Percentiles rank a stretch among this genome's conserved stretches.
phyloP scores from a whole-genome alignment of 2,329 filamentous ascomycete species.

The Passalora sequoiae region DNA sequence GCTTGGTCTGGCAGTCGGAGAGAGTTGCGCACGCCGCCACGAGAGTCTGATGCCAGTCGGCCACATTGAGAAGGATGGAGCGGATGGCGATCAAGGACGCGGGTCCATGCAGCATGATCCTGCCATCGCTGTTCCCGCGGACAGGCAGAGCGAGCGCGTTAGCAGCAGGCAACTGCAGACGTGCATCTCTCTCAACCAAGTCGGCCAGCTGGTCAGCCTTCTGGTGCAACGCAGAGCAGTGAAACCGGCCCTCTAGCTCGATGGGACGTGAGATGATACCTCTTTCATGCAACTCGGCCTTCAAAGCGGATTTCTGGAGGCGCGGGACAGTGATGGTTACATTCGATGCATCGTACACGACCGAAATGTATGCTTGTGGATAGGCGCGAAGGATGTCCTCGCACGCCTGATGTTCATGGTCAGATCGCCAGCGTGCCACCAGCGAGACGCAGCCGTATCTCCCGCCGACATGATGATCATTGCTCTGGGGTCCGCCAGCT shows the following conservation, averaged over 20 bases:
- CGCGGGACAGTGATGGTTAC: background rate
- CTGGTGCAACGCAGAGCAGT: background rate
- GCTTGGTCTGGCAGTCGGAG: too few relatives aligned
- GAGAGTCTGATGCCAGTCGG: conserved; percentile 3
- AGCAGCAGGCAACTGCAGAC: background rate
- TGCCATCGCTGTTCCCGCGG: background rate
- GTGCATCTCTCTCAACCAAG: background rate
- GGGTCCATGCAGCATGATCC: background rate
- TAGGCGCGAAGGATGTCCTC: background rate
- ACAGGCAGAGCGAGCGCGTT: background rate
- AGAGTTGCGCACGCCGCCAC: background rate
- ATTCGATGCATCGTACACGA: background rate
- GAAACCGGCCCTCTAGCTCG: background rate
- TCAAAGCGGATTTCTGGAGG: background rate
- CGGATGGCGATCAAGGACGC: background rate
- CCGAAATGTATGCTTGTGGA: background rate
- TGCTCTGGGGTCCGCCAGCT: too few relatives aligned
- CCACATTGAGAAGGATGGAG: background rate
- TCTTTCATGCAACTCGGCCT: background rate
- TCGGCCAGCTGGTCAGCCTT: background rate
- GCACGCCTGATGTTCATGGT: background rate
- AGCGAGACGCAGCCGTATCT: background rate
- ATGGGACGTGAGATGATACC: background rate
- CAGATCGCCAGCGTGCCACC: conserved; percentile 5
- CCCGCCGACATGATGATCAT: conserved; percentile 2